Evolutionary conservation across 2,329 filamentous ascomycete genomes (phyloP), one percentile per base, ranked within the genome.

Genomic region (Grosmannia serpens): DNA sequence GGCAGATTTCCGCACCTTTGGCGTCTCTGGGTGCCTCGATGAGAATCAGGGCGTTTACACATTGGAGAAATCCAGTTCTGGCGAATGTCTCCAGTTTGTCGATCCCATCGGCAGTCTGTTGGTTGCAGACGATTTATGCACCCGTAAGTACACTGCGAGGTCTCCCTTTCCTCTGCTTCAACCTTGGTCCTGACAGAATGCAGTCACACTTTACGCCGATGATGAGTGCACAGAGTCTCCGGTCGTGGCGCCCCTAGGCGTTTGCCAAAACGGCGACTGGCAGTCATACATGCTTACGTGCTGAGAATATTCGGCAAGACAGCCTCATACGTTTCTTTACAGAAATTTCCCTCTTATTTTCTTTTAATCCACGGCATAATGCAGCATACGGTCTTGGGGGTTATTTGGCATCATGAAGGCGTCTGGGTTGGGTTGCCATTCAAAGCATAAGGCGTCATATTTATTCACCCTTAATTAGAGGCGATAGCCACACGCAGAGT

Each of bases 21-120:
- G 60, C 24, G 59, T 55, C 38, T 20, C 57, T 0, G 63, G 63
- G 56, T 64, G 63, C 47, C 24, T 2, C 24, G 60, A 49, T n/a
- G 49, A 62, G 15, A 64, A 64, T 55, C 63, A 64, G 53, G 63
- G 63, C 56, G 55, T 64, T 20, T 64, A 62, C 58, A 63, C 62
- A 1, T 55, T 63, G 26, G 4, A 20, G 27, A 56, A 24, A 47
- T 64, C 63, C 1, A 33, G 58, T 9, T 24, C 41, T 38, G 51
- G 24, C 41, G 4, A 22, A 20, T 64, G 63, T 59, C 49, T 27
- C 17, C 53, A 33, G 24, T 61, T 64, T 54, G 52, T 29, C 15
- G 53, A 55, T 0, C 17, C 60, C 13, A 59, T 64, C 41, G 59
- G 60, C 35, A 62, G 62, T 47, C 29, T 64, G 4, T 20, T 24